Conservation (phyloP, 1,284 basidiomycete species). For the Kwoniella shivajii region DNA sequence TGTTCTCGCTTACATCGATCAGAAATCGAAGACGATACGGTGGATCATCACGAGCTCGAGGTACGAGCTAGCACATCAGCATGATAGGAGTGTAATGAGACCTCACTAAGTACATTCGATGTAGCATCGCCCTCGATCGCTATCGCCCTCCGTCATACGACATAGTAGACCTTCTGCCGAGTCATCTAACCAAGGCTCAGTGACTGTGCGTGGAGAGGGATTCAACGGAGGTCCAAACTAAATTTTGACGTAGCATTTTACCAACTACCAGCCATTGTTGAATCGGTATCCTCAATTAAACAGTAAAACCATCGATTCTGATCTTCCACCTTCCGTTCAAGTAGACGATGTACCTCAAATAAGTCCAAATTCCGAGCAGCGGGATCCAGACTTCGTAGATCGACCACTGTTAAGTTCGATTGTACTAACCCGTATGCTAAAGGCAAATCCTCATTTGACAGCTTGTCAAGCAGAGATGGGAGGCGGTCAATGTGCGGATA, state of each 20-base stretch:
- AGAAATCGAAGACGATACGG: neutral
- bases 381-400: conserved; percentile 19
- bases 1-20: neutral
- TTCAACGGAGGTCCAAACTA: neutral
- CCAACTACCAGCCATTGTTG: conserved; percentile 35
- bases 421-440: conserved; percentile 42
- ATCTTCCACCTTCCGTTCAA: conserved; percentile 8
- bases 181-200: neutral
- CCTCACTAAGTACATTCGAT: too few relatives aligned
- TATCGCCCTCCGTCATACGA: conserved; percentile 12
- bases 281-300: conserved; percentile 41
- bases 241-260: conserved; percentile 16
- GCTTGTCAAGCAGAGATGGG: conserved; percentile 41
- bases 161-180: neutral
- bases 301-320: neutral
- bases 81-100: too few relatives aligned
- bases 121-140: neutral
- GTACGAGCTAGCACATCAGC: too few relatives aligned
- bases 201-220: conserved; percentile 7
- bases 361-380: conserved; percentile 25
- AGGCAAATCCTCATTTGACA: conserved; percentile 24
- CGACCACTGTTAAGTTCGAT: conserved; percentile 32
- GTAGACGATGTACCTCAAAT: conserved; percentile 27
- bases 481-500: conserved; percentile 45
- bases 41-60: neutral